Base-by-base conservation (phyloP, 345 rosid species). In the Gossypium raimondii region DNA sequence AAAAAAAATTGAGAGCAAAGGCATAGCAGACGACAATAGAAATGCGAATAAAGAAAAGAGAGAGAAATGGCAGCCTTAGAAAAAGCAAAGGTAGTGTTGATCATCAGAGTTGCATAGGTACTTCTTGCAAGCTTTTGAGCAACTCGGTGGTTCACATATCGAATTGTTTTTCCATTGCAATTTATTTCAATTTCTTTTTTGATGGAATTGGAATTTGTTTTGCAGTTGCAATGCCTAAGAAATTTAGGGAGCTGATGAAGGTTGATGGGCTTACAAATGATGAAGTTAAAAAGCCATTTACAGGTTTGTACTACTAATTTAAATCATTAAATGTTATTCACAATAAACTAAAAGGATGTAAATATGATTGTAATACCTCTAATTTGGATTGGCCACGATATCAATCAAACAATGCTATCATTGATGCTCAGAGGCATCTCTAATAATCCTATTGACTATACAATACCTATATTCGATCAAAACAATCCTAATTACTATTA, bases 211-310 rank as follows among this genome's bases (percentile, higher is more conserved):
- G 7, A 7, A 58, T 56, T 72, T 41, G 18, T 38, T 56, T 74
- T 76, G 73, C 86, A 94, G 97, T 80, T 74, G 95, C 98, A 9
- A 94, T 97, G 0, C 97, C 98, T 0, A 94, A 94, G 83, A 97
- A 90, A 80, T 92, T 92, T 6, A 89, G 97, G 80, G 98, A 92
- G 84, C 82, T 86, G 70, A 94, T 94, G 98, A 92, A 92, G 78
- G 97, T 92, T 18, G 98, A 94, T 79, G 97, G 97, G 57, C 88
- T 94, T 24, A 89, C 97, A 12, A 94, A 92, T 34, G 98, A 92
- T 76, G 97, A 94, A 91, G 97, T 94, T 22, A 94, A 94, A 34
- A 82, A 94, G 98, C 85, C 98, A 94, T 89, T 86, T 94, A 78
- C 97, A 94, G 98, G 98, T 92, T 59, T 44, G 67, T 29, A 44